These are phyloP conservation scores for Fusarium sarcochroum DNA, from an alignment of 2,329 filamentous ascomycete species.

Conservation along the genomic window DNA sequence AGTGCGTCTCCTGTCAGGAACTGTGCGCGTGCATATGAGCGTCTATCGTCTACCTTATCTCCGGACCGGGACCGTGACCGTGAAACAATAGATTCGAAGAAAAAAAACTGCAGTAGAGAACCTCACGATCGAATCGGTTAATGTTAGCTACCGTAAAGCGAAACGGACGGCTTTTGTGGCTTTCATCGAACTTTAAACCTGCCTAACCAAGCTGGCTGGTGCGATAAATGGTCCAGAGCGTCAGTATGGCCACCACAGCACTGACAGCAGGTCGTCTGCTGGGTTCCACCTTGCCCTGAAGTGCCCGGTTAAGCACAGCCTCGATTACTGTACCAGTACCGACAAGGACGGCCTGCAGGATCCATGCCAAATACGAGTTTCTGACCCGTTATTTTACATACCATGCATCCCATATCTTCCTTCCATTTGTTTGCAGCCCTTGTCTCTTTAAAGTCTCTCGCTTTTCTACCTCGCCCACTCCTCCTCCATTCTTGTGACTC, in stretches of 20 bases:
- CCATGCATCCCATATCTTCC: conserved; percentile 25
- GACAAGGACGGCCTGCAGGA: no score
- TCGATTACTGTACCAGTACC: no score
- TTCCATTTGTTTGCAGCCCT: conserved; percentile 36
- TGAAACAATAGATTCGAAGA: conserved; percentile 35
- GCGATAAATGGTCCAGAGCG: no score
- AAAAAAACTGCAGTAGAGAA: not conserved
- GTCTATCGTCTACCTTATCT: not conserved
- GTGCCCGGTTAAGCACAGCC: no score
- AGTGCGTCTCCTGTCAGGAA: conserved; percentile 1
- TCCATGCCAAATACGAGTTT: not conserved
- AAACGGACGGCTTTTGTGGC: conserved; percentile 23
- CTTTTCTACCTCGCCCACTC: conserved; percentile 21
- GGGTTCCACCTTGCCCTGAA: no score
- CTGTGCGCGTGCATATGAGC: conserved; percentile 4
- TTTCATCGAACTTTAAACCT: not conserved
- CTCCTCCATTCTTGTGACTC: conserved; percentile 30
- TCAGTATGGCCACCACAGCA: no score
- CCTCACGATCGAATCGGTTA: conserved; percentile 18
- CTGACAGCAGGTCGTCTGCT: no score
- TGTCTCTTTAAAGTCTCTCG: conserved; percentile 39
- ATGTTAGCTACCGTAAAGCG: conserved; percentile 13
- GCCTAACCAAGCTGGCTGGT: no score
- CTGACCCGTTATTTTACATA: conserved; percentile 30
- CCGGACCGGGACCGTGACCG: not conserved